Base-by-base conservation (phyloP, 2,329 filamentous ascomycete species). In the Microsporum canis region DNA sequence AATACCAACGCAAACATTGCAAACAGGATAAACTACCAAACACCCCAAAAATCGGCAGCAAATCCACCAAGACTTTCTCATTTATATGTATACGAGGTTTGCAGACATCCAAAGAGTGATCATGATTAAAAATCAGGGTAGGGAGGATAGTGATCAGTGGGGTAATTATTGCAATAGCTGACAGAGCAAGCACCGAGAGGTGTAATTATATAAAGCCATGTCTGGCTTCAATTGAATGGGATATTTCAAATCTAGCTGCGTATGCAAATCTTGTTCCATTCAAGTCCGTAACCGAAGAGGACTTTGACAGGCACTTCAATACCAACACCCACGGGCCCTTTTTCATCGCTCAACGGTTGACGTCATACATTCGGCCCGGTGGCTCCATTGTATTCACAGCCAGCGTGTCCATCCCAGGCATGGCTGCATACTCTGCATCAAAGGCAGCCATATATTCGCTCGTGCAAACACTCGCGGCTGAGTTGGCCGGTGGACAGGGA, bases 361-460 rank as follows among this genome's bases (percentile, higher is more conserved):
- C 39, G 8, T 60, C 63, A 12, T 43, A 29, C 17, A 55, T 63
- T 12, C 57, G 60, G 3, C 59, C 60, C 6, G 63, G 63, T 31
- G 51, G 60, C 17, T 49, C 61, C 6, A 64, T 64, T 41, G 51
- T 64, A 5, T 64, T 64, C 49, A 63, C 63, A 4, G 57, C 63
- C 36, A 60, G 59, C 38, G 62, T 63, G 27, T 63, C 62, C 33
- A 60, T 62, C 17, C 61, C 63, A 5, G 49, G 51, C 29, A 63
- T 65, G 62, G 62, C 61, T 31, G 53, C 63, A 60, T 66, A 63
- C 34, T 64, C 64, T 4, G 58, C 61, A 7, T 60, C 61, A 7
- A 63, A 64, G 36, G 63, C 63, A 3, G 63, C 63, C 6, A 39
- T 62, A 17, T 59, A 62, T 41, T 63, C 61, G 12, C 56, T 62